These are phyloP conservation scores for Thozetella sp. DNA, from an alignment of 495 filamentous ascomycete genomes.

Conservation along the genomic window DNA sequence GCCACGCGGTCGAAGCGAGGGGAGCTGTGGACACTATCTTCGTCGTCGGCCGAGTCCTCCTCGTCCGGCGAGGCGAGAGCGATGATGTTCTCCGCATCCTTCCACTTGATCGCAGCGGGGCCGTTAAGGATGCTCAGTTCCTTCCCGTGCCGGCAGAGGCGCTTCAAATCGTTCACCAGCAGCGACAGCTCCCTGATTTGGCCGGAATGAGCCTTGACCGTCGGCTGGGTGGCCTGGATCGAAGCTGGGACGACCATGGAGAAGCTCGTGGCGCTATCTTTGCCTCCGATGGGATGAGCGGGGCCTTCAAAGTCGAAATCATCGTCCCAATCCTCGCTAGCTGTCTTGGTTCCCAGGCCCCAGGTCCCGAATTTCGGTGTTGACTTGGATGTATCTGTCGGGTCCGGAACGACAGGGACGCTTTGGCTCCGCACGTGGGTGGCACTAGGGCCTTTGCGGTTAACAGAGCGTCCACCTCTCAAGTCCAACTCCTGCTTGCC, in stretches of 20 bases:
- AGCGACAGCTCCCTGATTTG: slow-evolving; percentile 84
- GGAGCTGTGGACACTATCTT: slow-evolving; percentile 22
- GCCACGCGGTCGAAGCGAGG: slow-evolving; percentile 25
- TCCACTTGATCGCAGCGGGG: slow-evolving; percentile 67
- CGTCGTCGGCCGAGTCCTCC: slow-evolving; percentile 53
- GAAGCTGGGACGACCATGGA: slow-evolving; percentile 78
- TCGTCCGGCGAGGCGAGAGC: slow-evolving; percentile 83
- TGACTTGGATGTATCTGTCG: slow-evolving; percentile 50
- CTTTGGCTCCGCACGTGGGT: slow-evolving; percentile 92
- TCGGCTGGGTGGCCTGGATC: slow-evolving; percentile 83
- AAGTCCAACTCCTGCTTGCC: slow-evolving; percentile 78
- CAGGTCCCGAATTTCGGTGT: slow-evolving; percentile 87
- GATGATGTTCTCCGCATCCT: slow-evolving; percentile 87
- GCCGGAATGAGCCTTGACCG: slow-evolving; percentile 81
- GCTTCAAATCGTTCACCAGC: slow-evolving; percentile 65
- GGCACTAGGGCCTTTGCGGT: slow-evolving; percentile 74
- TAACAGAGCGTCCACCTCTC: slow-evolving; percentile 72
- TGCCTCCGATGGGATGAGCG: slow-evolving; percentile 33
- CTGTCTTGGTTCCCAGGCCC: slow-evolving; percentile 81
- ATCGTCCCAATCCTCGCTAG: slow-evolving; percentile 84
- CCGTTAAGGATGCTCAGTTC: slow-evolving; percentile 67
- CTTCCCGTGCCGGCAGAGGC: slow-evolving; percentile 75
- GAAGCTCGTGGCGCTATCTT: slow-evolving; percentile 45
- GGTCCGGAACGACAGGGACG: slow-evolving; percentile 82
- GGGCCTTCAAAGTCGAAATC: slow-evolving; percentile 75